These are phyloP conservation scores for Paragyromitra xinjiangensis DNA, from an alignment of 495 filamentous ascomycete genomes.

Conservation along the genomic window DNA sequence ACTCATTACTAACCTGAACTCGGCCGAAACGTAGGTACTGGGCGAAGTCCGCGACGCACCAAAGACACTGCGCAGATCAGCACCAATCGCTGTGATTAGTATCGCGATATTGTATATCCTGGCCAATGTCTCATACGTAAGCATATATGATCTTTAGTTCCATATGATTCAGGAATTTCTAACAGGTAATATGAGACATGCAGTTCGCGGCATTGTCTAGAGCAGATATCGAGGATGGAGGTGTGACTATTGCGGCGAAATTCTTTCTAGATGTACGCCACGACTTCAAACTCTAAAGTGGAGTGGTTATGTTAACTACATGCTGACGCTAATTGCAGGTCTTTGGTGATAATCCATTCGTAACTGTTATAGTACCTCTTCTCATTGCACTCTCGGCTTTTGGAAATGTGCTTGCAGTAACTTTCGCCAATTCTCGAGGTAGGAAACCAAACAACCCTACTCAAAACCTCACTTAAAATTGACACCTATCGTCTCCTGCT, in stretches of 20 bases:
- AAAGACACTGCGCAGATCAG: slow-evolving; percentile 59
- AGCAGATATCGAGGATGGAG: slow-evolving; percentile 6
- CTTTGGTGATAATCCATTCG: slow-evolving; percentile 36
- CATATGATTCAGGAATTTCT: not conserved
- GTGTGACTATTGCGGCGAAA: slow-evolving; percentile 34
- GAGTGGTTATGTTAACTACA: not conserved
- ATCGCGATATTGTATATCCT: slow-evolving; percentile 60
- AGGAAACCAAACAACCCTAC: not conserved
- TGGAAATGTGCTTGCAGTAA: slow-evolving; percentile 64
- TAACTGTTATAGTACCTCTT: slow-evolving; percentile 58
- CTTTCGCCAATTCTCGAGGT: slow-evolving; percentile 59
- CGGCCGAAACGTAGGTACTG: slow-evolving; percentile 47
- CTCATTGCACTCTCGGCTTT: slow-evolving; percentile 62
- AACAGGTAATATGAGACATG: not conserved
- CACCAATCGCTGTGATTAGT: slow-evolving; percentile 57
- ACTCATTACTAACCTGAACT: not conserved
- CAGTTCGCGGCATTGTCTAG: slow-evolving; percentile 31
- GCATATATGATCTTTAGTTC: slow-evolving; percentile 14
- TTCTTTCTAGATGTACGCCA: slow-evolving; percentile 38
- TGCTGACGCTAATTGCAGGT: slow-evolving; percentile 15
- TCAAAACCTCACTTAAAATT: not conserved
- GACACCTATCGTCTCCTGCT: not conserved
- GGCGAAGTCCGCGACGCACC: slow-evolving; percentile 62
- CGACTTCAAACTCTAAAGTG: not conserved
- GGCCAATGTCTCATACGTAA: slow-evolving; percentile 63